Conservation (phyloP, 495 filamentous ascomycete genomes). For the Penicillium cinerascens region DNA sequence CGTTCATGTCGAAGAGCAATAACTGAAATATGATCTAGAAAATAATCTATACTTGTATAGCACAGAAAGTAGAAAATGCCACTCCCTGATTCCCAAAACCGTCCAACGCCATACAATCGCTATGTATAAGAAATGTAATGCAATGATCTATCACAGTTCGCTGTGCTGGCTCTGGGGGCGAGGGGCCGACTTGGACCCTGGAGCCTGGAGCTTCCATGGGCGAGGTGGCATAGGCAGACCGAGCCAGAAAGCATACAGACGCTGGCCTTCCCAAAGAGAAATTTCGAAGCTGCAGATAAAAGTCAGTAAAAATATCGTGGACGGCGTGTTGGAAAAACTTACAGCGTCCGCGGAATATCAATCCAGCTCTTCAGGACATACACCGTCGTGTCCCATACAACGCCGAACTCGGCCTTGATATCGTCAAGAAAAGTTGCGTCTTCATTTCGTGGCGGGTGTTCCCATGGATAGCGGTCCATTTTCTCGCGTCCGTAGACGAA, state of each 20-base stretch:
- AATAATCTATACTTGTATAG: not conserved
- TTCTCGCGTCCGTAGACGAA: conserved; percentile 31
- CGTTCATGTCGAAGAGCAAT: too few relatives aligned
- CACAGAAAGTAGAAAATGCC: not conserved
- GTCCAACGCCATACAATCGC: conserved; percentile 7
- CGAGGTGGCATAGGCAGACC: conserved; percentile 69
- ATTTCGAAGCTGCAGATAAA: conserved; percentile 54
- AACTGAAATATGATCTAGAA: too few relatives aligned
- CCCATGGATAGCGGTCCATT: conserved; percentile 34
- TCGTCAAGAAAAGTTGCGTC: conserved; percentile 51
- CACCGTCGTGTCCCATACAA: conserved; percentile 57
- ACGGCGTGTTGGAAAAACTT: conserved; percentile 42
- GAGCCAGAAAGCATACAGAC: conserved; percentile 74
- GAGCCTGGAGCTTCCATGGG: conserved; percentile 58
- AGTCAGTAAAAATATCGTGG: not conserved
- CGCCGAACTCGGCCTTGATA: conserved; percentile 58
- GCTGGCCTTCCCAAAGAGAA: conserved; percentile 51
- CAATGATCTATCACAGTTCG: conserved; percentile 47
- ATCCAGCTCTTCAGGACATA: conserved; percentile 71
- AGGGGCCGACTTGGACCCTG: conserved; percentile 14
- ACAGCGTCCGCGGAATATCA: conserved; percentile 64
- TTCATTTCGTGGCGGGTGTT: conserved; percentile 23
- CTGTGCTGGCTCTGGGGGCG: not conserved
- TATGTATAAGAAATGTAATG: conserved; percentile 13
- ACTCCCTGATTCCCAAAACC: not conserved